Conservation (phyloP, 257 asterid species). For the Sherardia arvensis region DNA sequence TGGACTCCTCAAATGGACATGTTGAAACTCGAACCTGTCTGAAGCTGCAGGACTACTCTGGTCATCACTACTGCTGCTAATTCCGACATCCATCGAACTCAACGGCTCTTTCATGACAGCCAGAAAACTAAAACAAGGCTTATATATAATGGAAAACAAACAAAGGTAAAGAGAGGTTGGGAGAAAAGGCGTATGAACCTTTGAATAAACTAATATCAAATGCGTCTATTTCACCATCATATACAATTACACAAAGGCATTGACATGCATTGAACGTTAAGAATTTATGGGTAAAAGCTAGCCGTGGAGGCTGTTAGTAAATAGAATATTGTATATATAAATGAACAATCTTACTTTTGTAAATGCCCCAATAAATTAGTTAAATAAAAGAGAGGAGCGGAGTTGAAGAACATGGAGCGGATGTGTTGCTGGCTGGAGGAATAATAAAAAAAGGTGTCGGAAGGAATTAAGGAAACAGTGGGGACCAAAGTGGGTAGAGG, state of each 20-base stretch:
- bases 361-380: neutral
- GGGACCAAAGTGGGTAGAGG: neutral
- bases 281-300: neutral
- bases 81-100: constrained; percentile 17
- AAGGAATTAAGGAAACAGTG: neutral
- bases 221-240: neutral
- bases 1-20: constrained; percentile 23
- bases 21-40: constrained; percentile 25
- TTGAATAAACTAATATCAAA: neutral
- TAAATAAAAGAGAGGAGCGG: constrained; percentile 17
- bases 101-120: constrained; percentile 19
- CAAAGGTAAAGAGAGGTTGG: neutral
- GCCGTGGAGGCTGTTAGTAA: too few relatives aligned
- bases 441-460: neutral
- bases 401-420: constrained; percentile 14
- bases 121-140: constrained; percentile 3
- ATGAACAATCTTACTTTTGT: neutral
- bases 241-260: neutral
- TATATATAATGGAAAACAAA: too few relatives aligned
- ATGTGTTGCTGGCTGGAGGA: constrained; percentile 19
- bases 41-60: constrained; percentile 34
- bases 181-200: constrained; percentile 6
- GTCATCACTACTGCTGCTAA: constrained; percentile 44
- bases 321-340: too few relatives aligned
- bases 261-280: neutral